Base-by-base conservation (phyloP, 2,329 filamentous ascomycete genomes). In the Aquanectria penicillioides region DNA sequence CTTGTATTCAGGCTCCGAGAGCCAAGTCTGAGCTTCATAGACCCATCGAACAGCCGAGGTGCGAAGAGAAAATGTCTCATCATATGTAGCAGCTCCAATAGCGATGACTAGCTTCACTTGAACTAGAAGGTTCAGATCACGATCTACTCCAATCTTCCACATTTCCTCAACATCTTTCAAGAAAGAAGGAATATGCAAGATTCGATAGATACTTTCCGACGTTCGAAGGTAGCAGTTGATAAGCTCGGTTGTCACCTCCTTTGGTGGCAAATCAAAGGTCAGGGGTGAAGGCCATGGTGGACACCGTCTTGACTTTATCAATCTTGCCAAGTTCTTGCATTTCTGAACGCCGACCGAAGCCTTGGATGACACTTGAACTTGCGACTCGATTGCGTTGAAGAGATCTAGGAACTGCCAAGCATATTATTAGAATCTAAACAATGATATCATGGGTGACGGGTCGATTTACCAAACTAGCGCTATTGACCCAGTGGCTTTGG, bases 101-200 rank as follows among this genome's bases (percentile, higher is more conserved):
- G 86, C 84, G 4, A 89, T 70, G 0, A 88, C 78, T 0, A 89
- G 73, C 62, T 88, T 86, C 3, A 88, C 61, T 40, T 85, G 85
- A 12, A 87, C 77, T 1, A 87, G 57, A 44, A 88, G 88, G 0
- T 71, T 73, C 2, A 70, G 72, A 34, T 80, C 76, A 0, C 74
- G 67, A 2, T 71, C 56, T 0, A 57, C 26, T 0, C 64, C 62
- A 1, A 71, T 62, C 1, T 34, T 31, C 85, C 85, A 89, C 1
- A 85, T 62, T 0, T 77, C 75, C 20, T 85, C 81, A 17, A 85
- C 86, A 3, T 80, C 77, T 6, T 67, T 73, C 22, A 56, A 73
- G 38, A 86, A 86, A 1, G 75, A 78, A 0, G 82, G 83, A 0
- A 85, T 68, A 56, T 86, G 83, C 0, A 86, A 64, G 1, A 86